phyloP scores from a whole-genome alignment of 108 stramenopile species.

The Pseudonitzschia multistriata region DNA sequence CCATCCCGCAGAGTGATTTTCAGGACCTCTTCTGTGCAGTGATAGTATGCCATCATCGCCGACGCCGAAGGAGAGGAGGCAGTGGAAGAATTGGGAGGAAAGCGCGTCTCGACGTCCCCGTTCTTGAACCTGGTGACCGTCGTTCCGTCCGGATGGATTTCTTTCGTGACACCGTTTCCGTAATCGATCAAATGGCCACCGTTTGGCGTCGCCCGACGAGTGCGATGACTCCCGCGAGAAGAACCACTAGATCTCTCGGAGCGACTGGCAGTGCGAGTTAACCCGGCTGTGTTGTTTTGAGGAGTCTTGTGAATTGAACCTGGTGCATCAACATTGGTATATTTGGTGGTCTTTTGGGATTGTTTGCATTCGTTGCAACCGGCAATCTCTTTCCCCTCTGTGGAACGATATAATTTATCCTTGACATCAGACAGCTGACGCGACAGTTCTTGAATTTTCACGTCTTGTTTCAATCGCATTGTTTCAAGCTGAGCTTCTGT shows the following conservation, averaged over 20 bases:
- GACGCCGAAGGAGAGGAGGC: slow-evolving; percentile 40
- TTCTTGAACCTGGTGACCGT: slow-evolving; percentile 63
- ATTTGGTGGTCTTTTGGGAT: neutral
- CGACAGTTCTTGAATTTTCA: slow-evolving; percentile 19
- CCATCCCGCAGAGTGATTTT: slow-evolving; percentile 40
- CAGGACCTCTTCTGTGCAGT: slow-evolving; percentile 29
- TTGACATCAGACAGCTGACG: slow-evolving; percentile 21
- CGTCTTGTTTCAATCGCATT: slow-evolving; percentile 28
- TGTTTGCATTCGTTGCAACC: neutral
- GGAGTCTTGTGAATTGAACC: slow-evolving; percentile 13
- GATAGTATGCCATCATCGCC: slow-evolving; percentile 30
- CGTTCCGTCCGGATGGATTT: slow-evolving; percentile 55
- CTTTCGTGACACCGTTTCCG: slow-evolving; percentile 66
- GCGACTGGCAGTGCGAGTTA: slow-evolving; percentile 1
- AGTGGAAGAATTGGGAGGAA: slow-evolving; percentile 16
- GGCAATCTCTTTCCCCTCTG: neutral
- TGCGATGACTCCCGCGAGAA: slow-evolving; percentile 16
- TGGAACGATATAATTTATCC: slow-evolving; percentile 1
- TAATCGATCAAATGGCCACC: slow-evolving; percentile 40
- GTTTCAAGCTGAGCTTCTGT: slow-evolving; percentile 24
- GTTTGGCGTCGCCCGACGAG: slow-evolving; percentile 15
- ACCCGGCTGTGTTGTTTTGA: neutral
- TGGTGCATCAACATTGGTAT: neutral
- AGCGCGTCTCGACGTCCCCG: slow-evolving; percentile 71
- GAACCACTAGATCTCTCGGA: slow-evolving; percentile 16